A percentile compares a stretch with the other conserved stretches of the same genome.
Evolutionary conservation across 805 yeast genomes (phyloP).

Genomic region (Blastobotrys americana): DNA sequence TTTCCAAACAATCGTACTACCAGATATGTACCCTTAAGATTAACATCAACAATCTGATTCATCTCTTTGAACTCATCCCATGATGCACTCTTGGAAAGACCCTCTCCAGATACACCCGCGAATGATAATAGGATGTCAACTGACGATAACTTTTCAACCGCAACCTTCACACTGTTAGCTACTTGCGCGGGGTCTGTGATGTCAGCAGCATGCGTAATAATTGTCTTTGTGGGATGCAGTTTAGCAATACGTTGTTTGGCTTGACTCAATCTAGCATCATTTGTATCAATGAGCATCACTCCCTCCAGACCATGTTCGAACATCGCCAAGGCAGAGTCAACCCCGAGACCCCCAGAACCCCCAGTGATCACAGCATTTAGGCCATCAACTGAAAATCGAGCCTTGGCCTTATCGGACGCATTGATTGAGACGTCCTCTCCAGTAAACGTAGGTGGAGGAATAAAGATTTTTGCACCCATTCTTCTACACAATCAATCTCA

Average conservation of each 20-base stretch:
- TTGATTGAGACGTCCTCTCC: slow-evolving; percentile 29
- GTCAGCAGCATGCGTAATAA: slow-evolving; percentile 1
- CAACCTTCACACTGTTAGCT: not conserved
- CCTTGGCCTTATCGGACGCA: slow-evolving; percentile 7
- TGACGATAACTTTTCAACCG: slow-evolving; percentile 21
- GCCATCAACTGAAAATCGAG: slow-evolving; percentile 7
- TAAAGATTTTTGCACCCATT: slow-evolving; percentile 2
- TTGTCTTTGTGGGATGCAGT: slow-evolving; percentile 2
- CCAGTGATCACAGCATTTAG: slow-evolving; percentile 10
- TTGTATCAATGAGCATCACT: slow-evolving; percentile 5
- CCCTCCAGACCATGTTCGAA: slow-evolving; percentile 9
- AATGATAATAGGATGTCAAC: slow-evolving; percentile 42
- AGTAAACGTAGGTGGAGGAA: slow-evolving; percentile 32
- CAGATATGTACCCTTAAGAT: slow-evolving; percentile 5
- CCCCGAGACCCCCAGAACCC: slow-evolving; percentile 10
- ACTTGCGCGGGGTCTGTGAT: slow-evolving; percentile 6
- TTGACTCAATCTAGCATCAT: not conserved
- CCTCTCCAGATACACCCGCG: slow-evolving; percentile 38
- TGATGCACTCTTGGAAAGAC: not conserved
- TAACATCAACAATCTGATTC: slow-evolving; percentile 6
- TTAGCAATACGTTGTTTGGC: slow-evolving; percentile 1
- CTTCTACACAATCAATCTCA: no score
- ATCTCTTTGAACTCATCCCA: not conserved
- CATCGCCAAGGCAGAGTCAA: slow-evolving; percentile 8
- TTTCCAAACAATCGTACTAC: slow-evolving; percentile 7